Base-by-base conservation (phyloP, 2,329 filamentous ascomycete species). In the Colletotrichum tabaci region DNA sequence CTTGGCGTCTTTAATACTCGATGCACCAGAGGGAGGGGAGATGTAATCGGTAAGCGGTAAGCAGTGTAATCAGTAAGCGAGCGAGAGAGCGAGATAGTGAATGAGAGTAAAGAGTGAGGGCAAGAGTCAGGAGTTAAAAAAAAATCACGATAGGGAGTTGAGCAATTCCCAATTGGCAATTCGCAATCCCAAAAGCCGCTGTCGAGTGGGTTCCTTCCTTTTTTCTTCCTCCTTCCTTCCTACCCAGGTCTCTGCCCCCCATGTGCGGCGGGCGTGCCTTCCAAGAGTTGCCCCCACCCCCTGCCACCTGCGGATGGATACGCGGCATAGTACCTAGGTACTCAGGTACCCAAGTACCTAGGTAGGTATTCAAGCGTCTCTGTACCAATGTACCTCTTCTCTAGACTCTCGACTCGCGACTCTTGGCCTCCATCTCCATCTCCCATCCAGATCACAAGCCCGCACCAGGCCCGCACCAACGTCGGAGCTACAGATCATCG, bases 131-230 rank as follows among this genome's bases (percentile, higher is more conserved):
- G 30, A 30, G 30, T 30, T 30, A 9, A 30, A 30, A 30, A 55
- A 38, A 16, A 61, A 15, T 50, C 55, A 18, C 55, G 61, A 60
- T 61, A 58, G 56, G 50, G 60, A 64, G 42, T 21, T 35, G 60
- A 46, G 30, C 46, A 35, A 57, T 49, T 38, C 60, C 42, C 61
- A 60, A 70, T 55, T 35, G 30, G 30, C 30, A 35, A 57, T 49
- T 35, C 50, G 50, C 52, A 60, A 70, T 60, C 38, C 61, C 6
- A 60, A 53, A 53, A 49, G 55, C 30, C 42, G n/a, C 30, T 16
- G 47, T 40, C 21, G 46, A 15, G 44, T 35, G 26, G 52, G 18
- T 21, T 35, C 12, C 44, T 35, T 49, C 16, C 7, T 21, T 44
- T n/a, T 21, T 61, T 30, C 30, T 30, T 30, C 30, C 30, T 7